A percentile compares a stretch with the other conserved stretches of the same genome.
phyloP scores from a whole-genome alignment of 805 yeast species.

The Candida schatavii region DNA sequence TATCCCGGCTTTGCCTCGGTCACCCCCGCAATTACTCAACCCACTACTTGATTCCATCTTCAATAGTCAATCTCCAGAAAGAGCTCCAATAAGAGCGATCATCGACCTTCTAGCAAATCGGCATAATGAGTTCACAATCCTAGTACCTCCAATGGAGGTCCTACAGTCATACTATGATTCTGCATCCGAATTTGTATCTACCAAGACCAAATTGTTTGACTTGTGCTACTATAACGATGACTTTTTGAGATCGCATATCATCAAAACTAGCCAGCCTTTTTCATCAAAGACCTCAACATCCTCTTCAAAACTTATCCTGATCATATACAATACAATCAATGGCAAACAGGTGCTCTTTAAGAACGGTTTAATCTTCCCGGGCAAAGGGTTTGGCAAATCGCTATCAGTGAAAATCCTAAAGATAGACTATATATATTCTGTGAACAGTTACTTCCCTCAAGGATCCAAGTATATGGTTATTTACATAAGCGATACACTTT shows the following conservation, averaged over 20 bases:
- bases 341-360: slow-evolving; percentile 55
- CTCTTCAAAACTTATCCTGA: slow-evolving; percentile 32
- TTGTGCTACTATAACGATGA: slow-evolving; percentile 53
- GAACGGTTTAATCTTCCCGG: slow-evolving; percentile 53
- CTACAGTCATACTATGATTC: slow-evolving; percentile 36
- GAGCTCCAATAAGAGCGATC: slow-evolving; percentile 47
- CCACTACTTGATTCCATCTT: slow-evolving; percentile 65
- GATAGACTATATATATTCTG: slow-evolving; percentile 50
- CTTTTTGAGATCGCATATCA: slow-evolving; percentile 62
- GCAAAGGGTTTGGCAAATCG: slow-evolving; percentile 54
- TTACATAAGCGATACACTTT: slow-evolving; percentile 54
- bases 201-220: slow-evolving; percentile 41
- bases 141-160: slow-evolving; percentile 60
- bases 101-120: slow-evolving; percentile 39
- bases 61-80: slow-evolving; percentile 50
- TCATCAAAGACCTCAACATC: slow-evolving; percentile 22
- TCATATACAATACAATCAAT: slow-evolving; percentile 52
- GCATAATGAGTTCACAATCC: slow-evolving; percentile 52
- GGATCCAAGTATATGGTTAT: slow-evolving; percentile 57
- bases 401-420: slow-evolving; percentile 42
- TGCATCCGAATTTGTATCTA: slow-evolving; percentile 14
- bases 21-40: slow-evolving; percentile 55
- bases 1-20: no score
- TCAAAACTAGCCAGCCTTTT: slow-evolving; percentile 30
- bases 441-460: slow-evolving; percentile 57